A percentile compares a stretch with the other conserved stretches of the same genome.
phyloP scores from a whole-genome alignment of 768 basidiomycete species.

The Dentipellis sp. region DNA sequence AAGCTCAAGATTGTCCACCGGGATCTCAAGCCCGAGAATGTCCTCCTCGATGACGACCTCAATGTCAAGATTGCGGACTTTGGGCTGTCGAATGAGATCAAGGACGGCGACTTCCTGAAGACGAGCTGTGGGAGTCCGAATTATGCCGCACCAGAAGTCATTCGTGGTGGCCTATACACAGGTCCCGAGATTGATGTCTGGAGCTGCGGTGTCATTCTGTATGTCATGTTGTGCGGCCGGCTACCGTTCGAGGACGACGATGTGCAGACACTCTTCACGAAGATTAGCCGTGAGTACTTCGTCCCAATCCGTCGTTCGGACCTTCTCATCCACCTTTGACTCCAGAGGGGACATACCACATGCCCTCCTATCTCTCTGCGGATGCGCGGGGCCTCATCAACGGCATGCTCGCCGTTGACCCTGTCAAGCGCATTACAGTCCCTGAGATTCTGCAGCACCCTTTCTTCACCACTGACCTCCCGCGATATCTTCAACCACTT shows the following conservation, averaged over 20 bases:
- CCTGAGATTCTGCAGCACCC: constrained; percentile 86
- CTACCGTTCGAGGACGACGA: constrained; percentile 98
- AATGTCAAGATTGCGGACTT: constrained; percentile 99
- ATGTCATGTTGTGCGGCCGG: constrained; percentile 93
- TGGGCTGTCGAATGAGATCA: constrained; percentile 91
- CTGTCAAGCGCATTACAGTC: constrained; percentile 89
- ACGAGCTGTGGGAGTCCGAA: constrained; percentile 98
- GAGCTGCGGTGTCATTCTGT: constrained; percentile 98
- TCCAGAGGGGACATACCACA: constrained; percentile 77
- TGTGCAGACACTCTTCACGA: constrained; percentile 85
- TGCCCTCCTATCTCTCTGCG: constrained; percentile 70
- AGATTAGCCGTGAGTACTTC: constrained; percentile 69
- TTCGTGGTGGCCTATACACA: constrained; percentile 88
- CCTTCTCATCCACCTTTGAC: background rate
- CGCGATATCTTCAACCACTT: constrained; percentile 78
- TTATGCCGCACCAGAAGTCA: constrained; percentile 98
- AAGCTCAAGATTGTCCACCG: constrained; percentile 95
- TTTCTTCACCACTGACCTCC: constrained; percentile 82
- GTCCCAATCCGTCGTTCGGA: constrained; percentile 2
- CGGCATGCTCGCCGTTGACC: constrained; percentile 90
- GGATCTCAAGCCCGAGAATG: constrained; percentile 96
- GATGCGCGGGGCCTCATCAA: constrained; percentile 76
- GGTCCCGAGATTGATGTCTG: constrained; percentile 99
- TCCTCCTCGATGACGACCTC: constrained; percentile 74
- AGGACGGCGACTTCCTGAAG: constrained; percentile 92